Percentiles rank a stretch among this genome's conserved stretches.
phyloP scores from a whole-genome alignment of 345 rosid genomes.

The Isatis tinctoria region DNA sequence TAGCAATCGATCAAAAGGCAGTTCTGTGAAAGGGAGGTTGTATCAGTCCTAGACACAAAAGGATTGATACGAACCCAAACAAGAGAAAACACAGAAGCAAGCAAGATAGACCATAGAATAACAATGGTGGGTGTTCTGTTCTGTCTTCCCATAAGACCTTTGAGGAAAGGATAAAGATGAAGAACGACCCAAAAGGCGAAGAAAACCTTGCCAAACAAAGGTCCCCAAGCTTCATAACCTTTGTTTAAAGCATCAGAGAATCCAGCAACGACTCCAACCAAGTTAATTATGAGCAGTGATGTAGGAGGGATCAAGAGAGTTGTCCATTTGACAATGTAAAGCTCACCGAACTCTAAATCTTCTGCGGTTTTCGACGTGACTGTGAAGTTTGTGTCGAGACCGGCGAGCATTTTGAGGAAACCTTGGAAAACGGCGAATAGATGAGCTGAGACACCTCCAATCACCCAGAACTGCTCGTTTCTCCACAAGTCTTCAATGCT shows the following conservation, averaged over 20 bases:
- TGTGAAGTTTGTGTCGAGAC: constrained; percentile 92
- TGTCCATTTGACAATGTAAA: constrained; percentile 90
- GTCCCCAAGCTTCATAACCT: constrained; percentile 99
- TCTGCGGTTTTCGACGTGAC: constrained; percentile 95
- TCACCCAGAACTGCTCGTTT: constrained; percentile 98
- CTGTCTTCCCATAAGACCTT: constrained; percentile 99
- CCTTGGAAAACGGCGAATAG: constrained; percentile 98
- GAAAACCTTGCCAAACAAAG: constrained; percentile 90
- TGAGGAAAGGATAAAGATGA: constrained; percentile 96
- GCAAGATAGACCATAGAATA: constrained; percentile 85
- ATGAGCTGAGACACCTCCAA: constrained; percentile 97
- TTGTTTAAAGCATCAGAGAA: constrained; percentile 95
- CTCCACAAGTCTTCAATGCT: constrained; percentile 95
- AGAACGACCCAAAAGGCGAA: constrained; percentile 96
- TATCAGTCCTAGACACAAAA: constrained; percentile 41
- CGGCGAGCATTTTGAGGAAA: constrained; percentile 82
- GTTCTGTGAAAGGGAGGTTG: constrained; percentile 32
- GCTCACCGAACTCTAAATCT: constrained; percentile 87
- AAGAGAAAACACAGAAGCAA: constrained; percentile 94
- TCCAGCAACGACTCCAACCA: constrained; percentile 98
- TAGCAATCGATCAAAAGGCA: constrained; percentile 90
- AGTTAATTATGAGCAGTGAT: constrained; percentile 72
- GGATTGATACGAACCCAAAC: constrained; percentile 96
- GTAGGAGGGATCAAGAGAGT: constrained; percentile 90
- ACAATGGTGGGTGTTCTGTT: constrained; percentile 95